These are phyloP conservation scores for Pleodorina starrii DNA, from an alignment of 139 green algal genomes.

Conservation along the genomic window DNA sequence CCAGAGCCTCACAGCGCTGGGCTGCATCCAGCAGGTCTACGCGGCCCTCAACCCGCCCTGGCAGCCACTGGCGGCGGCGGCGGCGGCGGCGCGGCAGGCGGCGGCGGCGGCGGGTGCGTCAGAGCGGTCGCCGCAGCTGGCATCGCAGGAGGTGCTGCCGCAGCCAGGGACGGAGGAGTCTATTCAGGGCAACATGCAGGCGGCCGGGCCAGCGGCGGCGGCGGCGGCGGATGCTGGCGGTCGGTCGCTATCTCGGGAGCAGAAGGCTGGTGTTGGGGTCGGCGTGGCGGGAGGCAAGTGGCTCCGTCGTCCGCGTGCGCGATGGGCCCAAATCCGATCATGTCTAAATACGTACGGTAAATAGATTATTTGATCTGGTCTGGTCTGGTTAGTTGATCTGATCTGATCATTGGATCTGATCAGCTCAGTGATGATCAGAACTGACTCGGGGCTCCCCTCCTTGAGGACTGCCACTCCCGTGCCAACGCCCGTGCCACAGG, in stretches of 20 bases:
- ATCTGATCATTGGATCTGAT: too few relatives aligned
- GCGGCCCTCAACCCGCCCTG: background rate
- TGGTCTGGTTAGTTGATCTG: too few relatives aligned
- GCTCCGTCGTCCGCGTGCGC: too few relatives aligned
- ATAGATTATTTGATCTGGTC: too few relatives aligned
- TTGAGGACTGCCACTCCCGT: too few relatives aligned
- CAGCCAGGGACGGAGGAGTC: background rate
- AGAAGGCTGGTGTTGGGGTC: background rate
- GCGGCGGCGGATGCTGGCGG: too few relatives aligned
- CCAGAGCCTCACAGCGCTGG: background rate
- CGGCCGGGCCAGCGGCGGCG: background rate
- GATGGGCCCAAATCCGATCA: too few relatives aligned
- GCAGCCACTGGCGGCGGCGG: background rate
- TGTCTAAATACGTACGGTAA: too few relatives aligned
- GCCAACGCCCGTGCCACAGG: too few relatives aligned
- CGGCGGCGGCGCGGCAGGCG: background rate
- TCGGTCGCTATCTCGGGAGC: background rate
- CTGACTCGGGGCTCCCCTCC: too few relatives aligned
- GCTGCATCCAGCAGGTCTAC: background rate
- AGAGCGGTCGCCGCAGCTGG: background rate
- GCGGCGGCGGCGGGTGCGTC: background rate
- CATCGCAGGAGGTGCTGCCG: background rate
- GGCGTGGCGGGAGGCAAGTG: background rate
- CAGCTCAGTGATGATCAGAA: too few relatives aligned
- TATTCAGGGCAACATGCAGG: too few relatives aligned